These are phyloP conservation scores for Lolium multiflorum DNA, from an alignment of 176 grass and related monocot species.

Conservation along the genomic window DNA sequence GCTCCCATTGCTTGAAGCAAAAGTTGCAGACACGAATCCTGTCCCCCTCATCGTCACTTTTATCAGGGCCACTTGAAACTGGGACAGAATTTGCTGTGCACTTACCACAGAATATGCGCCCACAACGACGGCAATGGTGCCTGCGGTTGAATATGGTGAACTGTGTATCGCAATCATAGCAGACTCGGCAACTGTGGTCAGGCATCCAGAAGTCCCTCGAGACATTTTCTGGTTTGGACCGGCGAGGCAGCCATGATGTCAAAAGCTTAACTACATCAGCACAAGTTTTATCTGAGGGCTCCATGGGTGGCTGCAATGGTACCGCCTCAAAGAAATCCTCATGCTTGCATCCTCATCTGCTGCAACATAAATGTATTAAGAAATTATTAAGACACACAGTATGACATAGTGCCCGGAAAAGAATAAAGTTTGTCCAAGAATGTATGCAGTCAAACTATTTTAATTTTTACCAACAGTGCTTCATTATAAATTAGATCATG, in stretches of 20 bases:
- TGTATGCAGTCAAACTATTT: background rate
- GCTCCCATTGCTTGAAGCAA: conserved; percentile 88
- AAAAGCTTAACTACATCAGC: conserved; percentile 69
- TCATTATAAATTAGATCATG: background rate
- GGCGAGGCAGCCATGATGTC: conserved; percentile 74
- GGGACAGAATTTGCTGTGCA: conserved; percentile 83
- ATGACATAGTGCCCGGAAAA: background rate
- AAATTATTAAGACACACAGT: conserved; percentile 8
- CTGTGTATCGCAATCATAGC: conserved; percentile 79
- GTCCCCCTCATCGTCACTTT: conserved; percentile 61
- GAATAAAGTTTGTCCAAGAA: background rate
- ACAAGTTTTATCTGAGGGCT: conserved; percentile 59
- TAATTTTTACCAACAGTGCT: background rate
- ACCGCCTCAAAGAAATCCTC: conserved; percentile 48
- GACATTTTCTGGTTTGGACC: conserved; percentile 74
- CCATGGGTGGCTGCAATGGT: conserved; percentile 52
- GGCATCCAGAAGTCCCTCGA: conserved; percentile 98
- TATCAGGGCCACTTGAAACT: conserved; percentile 46
- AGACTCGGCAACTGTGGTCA: conserved; percentile 85
- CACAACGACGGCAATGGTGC: conserved; percentile 95
- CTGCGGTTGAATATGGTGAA: conserved; percentile 93
- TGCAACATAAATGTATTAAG: conserved; percentile 36
- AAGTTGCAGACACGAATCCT: conserved; percentile 81
- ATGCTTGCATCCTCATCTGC: conserved; percentile 56
- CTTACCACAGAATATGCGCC: conserved; percentile 90